Evolutionary conservation across 2,329 filamentous ascomycete genomes (phyloP).

Genomic region (Taxawa tesnikishii): DNA sequence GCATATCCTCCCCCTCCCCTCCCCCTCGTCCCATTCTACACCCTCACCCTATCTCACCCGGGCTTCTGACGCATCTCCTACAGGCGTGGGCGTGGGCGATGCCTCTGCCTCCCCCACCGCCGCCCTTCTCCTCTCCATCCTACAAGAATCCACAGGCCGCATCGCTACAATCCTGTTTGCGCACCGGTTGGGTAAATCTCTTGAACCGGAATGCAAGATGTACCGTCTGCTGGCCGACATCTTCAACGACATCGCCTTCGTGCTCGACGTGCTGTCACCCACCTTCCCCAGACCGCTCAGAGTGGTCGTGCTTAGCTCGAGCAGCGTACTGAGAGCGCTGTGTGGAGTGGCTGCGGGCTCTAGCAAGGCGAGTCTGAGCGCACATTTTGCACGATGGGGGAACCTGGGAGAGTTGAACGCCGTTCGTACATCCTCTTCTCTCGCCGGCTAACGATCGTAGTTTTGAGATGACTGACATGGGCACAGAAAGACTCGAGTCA

Average conservation of each 20-base stretch:
- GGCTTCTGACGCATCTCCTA: constrained; percentile 2
- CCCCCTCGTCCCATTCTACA: too few species aligned
- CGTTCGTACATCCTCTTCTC: constrained; percentile 36
- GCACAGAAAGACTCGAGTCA: constrained; percentile 77
- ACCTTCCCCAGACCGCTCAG: constrained; percentile 49
- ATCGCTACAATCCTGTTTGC: constrained; percentile 81
- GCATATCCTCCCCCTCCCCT: too few species aligned
- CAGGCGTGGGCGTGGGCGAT: constrained; percentile 73
- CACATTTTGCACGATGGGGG: constrained; percentile 77
- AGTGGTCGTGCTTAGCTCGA: constrained; percentile 45
- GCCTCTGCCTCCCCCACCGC: constrained; percentile 65
- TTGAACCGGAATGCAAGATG: constrained; percentile 83
- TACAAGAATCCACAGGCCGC: constrained; percentile 71
- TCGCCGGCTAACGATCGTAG: too few species aligned
- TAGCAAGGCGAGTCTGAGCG: constrained; percentile 79
- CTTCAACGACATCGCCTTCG: constrained; percentile 76
- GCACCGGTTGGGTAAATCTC: constrained; percentile 64
- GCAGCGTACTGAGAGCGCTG: constrained; percentile 51
- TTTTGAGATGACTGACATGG: neutral
- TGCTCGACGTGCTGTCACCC: constrained; percentile 75
- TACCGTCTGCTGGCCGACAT: constrained; percentile 80
- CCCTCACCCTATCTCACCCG: neutral
- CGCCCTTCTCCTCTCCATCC: constrained; percentile 68
- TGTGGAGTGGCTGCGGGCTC: constrained; percentile 87
- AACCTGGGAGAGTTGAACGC: constrained; percentile 92